A percentile compares a stretch with the other conserved stretches of the same genome.
phyloP scores from a whole-genome alignment of 1,139 yeast genomes.

The Geotrichum siamense region DNA sequence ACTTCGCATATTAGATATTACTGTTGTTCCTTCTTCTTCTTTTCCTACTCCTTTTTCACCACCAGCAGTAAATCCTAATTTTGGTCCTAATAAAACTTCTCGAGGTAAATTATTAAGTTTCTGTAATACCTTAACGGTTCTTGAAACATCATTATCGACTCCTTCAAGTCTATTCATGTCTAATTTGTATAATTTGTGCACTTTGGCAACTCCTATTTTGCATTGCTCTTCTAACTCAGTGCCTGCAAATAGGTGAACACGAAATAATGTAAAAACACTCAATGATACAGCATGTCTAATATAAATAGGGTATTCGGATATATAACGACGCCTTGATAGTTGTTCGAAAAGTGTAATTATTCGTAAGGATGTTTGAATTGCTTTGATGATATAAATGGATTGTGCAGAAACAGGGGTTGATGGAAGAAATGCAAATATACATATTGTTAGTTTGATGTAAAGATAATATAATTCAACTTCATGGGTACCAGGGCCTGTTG shows the following conservation, averaged over 20 bases:
- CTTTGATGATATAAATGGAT: slow-evolving; percentile 72
- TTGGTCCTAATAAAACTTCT: slow-evolving; percentile 33
- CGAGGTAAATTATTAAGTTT: slow-evolving; percentile 47
- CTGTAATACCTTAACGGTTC: slow-evolving; percentile 89
- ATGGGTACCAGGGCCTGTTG: not conserved
- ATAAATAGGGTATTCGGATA: slow-evolving; percentile 80
- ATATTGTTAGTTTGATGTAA: slow-evolving; percentile 71
- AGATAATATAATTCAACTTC: slow-evolving; percentile 68
- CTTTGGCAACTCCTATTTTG: slow-evolving; percentile 86
- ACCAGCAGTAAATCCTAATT: slow-evolving; percentile 42
- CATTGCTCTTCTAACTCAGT: slow-evolving; percentile 34
- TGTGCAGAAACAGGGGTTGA: slow-evolving; percentile 87
- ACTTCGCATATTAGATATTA: slow-evolving; percentile 80
- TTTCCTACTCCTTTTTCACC: slow-evolving; percentile 76
- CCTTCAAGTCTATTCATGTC: slow-evolving; percentile 87
- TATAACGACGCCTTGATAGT: slow-evolving; percentile 55
- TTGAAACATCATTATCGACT: slow-evolving; percentile 79
- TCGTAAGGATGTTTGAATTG: slow-evolving; percentile 73
- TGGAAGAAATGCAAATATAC: slow-evolving; percentile 85
- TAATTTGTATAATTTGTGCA: slow-evolving; percentile 77
- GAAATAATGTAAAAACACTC: slow-evolving; percentile 67
- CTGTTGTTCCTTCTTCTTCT: slow-evolving; percentile 58
- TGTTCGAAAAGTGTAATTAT: slow-evolving; percentile 71
- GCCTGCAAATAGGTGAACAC: slow-evolving; percentile 24
- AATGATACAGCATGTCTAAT: slow-evolving; percentile 77